phyloP scores from a whole-genome alignment of 306 rosid species.

The Lathyrus aphaca region DNA sequence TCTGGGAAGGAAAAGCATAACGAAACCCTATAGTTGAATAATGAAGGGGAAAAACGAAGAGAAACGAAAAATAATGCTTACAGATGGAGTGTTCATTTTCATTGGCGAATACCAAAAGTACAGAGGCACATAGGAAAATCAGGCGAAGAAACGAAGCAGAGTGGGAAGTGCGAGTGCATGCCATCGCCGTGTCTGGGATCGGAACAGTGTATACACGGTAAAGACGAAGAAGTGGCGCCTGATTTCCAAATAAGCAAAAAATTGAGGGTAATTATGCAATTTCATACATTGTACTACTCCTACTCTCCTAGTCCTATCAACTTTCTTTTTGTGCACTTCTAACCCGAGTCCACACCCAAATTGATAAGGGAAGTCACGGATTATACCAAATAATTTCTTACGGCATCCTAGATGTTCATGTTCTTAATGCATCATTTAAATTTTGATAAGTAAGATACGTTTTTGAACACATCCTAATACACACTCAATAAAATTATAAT shows the following conservation, averaged over 20 bases:
- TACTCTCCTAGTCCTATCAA: too few relatives aligned
- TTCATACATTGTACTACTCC: background rate
- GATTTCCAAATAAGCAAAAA: constrained; percentile 46
- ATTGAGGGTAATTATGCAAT: constrained; percentile 30
- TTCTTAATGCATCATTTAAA: too few relatives aligned
- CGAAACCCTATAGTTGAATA: constrained; percentile 44
- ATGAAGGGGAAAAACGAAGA: background rate
- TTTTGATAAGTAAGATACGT: too few relatives aligned
- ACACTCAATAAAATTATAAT: too few relatives aligned
- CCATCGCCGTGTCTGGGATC: constrained; percentile 34
- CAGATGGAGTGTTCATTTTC: constrained; percentile 45
- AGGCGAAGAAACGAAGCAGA: constrained; percentile 39
- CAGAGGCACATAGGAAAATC: constrained; percentile 31
- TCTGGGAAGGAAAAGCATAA: background rate
- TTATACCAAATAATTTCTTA: too few relatives aligned
- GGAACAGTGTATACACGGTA: constrained; percentile 10
- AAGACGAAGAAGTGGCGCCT: constrained; percentile 38
- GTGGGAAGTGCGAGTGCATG: constrained; percentile 38
- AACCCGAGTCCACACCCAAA: too few relatives aligned
- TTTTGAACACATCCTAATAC: too few relatives aligned
- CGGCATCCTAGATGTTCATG: too few relatives aligned
- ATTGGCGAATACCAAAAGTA: constrained; percentile 33
- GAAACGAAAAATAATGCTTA: constrained; percentile 42
- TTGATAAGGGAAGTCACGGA: too few relatives aligned
- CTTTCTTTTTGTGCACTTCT: too few relatives aligned